A percentile compares a stretch with the other conserved stretches of the same genome.
These are phyloP conservation scores for Malassezia cuniculi DNA, from an alignment of 1,284 basidiomycete genomes.

Conservation along the genomic window DNA sequence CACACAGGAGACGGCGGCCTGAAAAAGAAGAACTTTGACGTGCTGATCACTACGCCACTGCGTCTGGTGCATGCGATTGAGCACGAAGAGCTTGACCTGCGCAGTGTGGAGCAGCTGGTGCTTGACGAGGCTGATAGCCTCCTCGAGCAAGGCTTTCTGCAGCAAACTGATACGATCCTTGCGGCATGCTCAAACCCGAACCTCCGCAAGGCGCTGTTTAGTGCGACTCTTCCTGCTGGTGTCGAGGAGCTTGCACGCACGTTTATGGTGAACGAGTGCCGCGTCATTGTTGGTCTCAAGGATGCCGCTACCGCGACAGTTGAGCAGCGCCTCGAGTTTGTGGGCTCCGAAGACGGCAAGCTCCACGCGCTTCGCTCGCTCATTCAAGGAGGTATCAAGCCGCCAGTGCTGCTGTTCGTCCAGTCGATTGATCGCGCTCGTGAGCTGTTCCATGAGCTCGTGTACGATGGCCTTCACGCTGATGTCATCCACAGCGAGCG, in stretches of 20 bases:
- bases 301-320: constrained; percentile 68
- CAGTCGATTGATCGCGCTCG: constrained; percentile 82
- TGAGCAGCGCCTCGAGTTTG: constrained; percentile 73
- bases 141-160: constrained; percentile 71
- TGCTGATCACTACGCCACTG: constrained; percentile 40
- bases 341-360: constrained; percentile 83
- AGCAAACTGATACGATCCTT: constrained; percentile 77
- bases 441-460: constrained; percentile 72
- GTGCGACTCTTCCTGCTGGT: constrained; percentile 79
- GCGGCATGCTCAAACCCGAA: constrained; percentile 61
- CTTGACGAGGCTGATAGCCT: constrained; percentile 49
- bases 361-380: constrained; percentile 64
- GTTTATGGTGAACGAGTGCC: constrained; percentile 52
- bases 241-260: constrained; percentile 74
- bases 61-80: constrained; percentile 38
- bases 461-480: constrained; percentile 72
- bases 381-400: constrained; percentile 66
- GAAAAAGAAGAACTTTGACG: constrained; percentile 24
- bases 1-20: constrained; percentile 9
- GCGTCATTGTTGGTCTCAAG: constrained; percentile 49
- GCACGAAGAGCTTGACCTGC: constrained; percentile 30
- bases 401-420: constrained; percentile 83
- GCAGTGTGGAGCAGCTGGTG: constrained; percentile 29
- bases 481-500: constrained; percentile 83
- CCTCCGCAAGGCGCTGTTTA: constrained; percentile 79